Conservation (phyloP, 108 stramenopile genomes). For the Nannochloropsis gaditana region DNA sequence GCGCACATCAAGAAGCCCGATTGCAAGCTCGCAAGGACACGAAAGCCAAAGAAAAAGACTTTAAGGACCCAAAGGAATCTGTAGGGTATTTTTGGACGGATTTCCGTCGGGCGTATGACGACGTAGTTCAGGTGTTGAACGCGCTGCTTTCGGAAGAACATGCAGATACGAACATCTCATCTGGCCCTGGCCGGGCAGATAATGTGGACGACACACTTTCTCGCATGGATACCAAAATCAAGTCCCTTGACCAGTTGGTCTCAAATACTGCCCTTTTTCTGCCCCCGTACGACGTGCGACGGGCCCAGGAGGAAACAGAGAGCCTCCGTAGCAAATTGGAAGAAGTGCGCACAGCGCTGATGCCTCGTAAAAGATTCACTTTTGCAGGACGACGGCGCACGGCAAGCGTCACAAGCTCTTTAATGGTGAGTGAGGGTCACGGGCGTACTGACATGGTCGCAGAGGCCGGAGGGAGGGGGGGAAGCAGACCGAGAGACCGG, state of each 20-base stretch:
- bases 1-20: slow-evolving; percentile 1
- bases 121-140: neutral
- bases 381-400: slow-evolving; percentile 28
- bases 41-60: neutral
- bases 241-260: slow-evolving; percentile 39
- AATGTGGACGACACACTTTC: slow-evolving; percentile 22
- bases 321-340: slow-evolving; percentile 32
- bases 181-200: neutral
- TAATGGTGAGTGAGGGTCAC: neutral
- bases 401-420: slow-evolving; percentile 5
- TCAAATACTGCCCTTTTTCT: slow-evolving; percentile 48
- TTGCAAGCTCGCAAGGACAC: neutral
- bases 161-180: neutral
- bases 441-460: neutral
- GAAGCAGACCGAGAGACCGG: neutral
- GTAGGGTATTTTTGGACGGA: neutral
- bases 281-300: slow-evolving; percentile 54
- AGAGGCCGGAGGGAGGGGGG: neutral
- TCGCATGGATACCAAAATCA: slow-evolving; percentile 21
- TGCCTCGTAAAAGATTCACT: slow-evolving; percentile 44
- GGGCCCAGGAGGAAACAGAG: slow-evolving; percentile 44
- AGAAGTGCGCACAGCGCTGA: slow-evolving; percentile 43
- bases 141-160: neutral
- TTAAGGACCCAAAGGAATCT: neutral
- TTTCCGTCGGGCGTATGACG: neutral